Evolutionary conservation across 495 filamentous ascomycete species (phyloP).

Genomic region (Xylaria sp.): DNA sequence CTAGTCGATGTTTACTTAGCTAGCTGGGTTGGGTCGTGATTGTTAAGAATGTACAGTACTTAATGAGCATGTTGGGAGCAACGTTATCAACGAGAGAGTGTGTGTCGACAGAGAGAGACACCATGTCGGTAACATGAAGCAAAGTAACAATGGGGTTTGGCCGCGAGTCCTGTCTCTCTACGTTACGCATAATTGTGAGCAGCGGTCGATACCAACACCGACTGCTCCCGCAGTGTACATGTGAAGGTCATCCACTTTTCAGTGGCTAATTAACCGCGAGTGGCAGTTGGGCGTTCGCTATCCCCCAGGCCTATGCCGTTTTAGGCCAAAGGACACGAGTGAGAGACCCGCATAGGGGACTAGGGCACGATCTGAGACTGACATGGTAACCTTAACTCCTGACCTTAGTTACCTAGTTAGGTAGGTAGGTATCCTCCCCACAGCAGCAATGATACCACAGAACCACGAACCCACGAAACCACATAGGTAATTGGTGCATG

Average conservation of each 20-base stretch:
- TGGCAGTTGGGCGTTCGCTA: not conserved
- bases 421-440: constrained; percentile 2
- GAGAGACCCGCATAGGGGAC: not conserved
- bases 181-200: not conserved
- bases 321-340: not conserved
- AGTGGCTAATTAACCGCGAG: not conserved
- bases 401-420: not conserved
- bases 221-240: not conserved
- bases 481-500: not conserved
- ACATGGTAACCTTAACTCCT: too few species aligned
- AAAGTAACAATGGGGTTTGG: not conserved
- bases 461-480: not conserved
- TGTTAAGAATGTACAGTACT: not conserved
- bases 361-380: constrained; percentile 10
- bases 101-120: too few species aligned
- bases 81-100: not conserved
- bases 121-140: too few species aligned
- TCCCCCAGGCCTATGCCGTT: constrained; percentile 4
- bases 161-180: constrained; percentile 1
- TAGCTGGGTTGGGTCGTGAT: not conserved
- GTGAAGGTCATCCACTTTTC: constrained; percentile 18
- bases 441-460: constrained; percentile 8
- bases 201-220: not conserved
- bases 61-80: not conserved
- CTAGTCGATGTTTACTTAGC: not conserved